Percentiles rank a stretch among this genome's conserved stretches.
These are phyloP conservation scores for Tardiomyces depauwii DNA, from an alignment of 1,139 yeast species.

Conservation along the genomic window DNA sequence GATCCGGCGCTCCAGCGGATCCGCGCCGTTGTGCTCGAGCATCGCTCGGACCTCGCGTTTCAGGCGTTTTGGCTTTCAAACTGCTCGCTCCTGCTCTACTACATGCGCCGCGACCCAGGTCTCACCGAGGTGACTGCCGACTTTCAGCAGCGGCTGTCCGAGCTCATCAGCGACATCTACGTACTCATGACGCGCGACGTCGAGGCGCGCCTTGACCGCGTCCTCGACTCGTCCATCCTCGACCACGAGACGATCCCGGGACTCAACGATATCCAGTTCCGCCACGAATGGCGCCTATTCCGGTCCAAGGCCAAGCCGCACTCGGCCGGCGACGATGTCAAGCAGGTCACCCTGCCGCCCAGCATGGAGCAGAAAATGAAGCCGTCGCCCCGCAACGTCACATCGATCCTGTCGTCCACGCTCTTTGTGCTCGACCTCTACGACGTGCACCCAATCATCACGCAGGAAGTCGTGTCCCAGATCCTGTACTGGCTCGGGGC, in stretches of 20 bases:
- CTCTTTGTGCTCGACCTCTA: slow-evolving; percentile 77
- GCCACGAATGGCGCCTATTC: slow-evolving; percentile 33
- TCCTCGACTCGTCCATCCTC: slow-evolving; percentile 28
- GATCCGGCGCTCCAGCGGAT: slow-evolving; percentile 27
- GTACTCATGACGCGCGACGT: slow-evolving; percentile 27
- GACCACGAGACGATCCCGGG: slow-evolving; percentile 37
- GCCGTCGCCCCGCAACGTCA: slow-evolving; percentile 80
- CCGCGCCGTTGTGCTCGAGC: slow-evolving; percentile 20
- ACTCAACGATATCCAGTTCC: slow-evolving; percentile 29
- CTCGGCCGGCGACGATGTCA: slow-evolving; percentile 50
- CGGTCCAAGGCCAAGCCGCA: slow-evolving; percentile 21
- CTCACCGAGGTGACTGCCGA: slow-evolving; percentile 20
- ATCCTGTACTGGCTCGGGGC: slow-evolving; percentile 72
- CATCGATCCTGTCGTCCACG: slow-evolving; percentile 82
- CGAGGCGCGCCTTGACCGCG: slow-evolving; percentile 26
- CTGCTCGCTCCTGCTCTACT: slow-evolving; percentile 28
- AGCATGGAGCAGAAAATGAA: slow-evolving; percentile 52
- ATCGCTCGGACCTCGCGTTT: slow-evolving; percentile 29
- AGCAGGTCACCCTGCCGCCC: slow-evolving; percentile 59
- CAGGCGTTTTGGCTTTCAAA: slow-evolving; percentile 34
- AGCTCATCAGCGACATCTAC: slow-evolving; percentile 26
- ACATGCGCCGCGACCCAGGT: slow-evolving; percentile 28
- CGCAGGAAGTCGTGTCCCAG: slow-evolving; percentile 66
- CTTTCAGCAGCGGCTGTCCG: slow-evolving; percentile 23
- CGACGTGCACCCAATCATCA: slow-evolving; percentile 63